Percentiles rank a stretch among this genome's conserved stretches.
Conservation (phyloP, 129 eudicot species). For the Lactuca saligna region DNA sequence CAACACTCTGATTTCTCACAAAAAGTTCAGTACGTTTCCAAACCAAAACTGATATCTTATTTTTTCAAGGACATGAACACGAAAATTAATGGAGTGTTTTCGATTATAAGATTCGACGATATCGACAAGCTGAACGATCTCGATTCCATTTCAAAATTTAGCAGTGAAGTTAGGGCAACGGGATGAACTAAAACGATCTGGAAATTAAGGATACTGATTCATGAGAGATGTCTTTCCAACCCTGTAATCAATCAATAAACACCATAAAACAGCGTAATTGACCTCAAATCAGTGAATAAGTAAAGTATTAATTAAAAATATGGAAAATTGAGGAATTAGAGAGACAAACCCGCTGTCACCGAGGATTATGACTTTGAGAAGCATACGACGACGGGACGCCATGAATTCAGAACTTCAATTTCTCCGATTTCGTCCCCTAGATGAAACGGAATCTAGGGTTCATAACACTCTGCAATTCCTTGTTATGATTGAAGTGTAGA, state of each 20-base stretch:
- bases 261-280: slow-evolving; percentile 17
- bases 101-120: slow-evolving; percentile 2
- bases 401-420: slow-evolving; percentile 33
- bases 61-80: neutral
- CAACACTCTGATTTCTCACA: neutral
- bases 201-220: slow-evolving; percentile 62
- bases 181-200: neutral
- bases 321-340: neutral
- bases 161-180: slow-evolving; percentile 17
- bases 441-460: slow-evolving; percentile 23
- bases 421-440: neutral
- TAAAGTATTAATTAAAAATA: neutral
- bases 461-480: slow-evolving; percentile 20
- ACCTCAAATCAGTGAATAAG: slow-evolving; percentile 14
- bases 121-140: neutral
- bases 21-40: neutral
- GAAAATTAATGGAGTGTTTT: neutral
- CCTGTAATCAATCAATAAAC: slow-evolving; percentile 40
- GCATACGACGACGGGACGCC: slow-evolving; percentile 71
- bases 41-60: neutral
- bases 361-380: slow-evolving; percentile 70
- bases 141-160: neutral
- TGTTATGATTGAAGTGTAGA: slow-evolving; percentile 4
- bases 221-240: slow-evolving; percentile 69
- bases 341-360: slow-evolving; percentile 66